These are phyloP conservation scores for Tricholoma bakamatsutake DNA, from an alignment of 768 basidiomycete genomes.

Conservation along the genomic window DNA sequence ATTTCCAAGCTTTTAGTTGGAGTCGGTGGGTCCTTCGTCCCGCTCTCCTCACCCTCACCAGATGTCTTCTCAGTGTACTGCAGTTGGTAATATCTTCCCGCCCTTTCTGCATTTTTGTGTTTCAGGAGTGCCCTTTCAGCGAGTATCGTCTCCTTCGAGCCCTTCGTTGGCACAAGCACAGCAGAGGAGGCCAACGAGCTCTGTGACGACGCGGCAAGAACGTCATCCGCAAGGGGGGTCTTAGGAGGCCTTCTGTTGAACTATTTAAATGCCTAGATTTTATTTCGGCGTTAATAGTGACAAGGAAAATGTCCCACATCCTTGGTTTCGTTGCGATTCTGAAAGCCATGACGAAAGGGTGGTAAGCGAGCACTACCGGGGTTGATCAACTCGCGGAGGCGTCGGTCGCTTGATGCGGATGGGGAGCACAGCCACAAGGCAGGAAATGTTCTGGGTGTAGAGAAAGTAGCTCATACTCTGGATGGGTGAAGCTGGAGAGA, in stretches of 20 bases:
- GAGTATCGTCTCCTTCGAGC: not conserved
- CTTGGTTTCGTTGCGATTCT: not conserved
- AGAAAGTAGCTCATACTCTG: not conserved
- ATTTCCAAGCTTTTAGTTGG: not conserved
- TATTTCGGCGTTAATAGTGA: not conserved
- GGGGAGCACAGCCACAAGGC: not conserved
- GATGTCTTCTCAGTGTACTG: not conserved
- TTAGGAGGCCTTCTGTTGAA: not conserved
- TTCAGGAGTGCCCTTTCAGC: not conserved
- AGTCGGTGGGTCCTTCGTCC: not conserved
- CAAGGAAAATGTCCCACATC: not conserved
- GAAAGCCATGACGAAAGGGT: not conserved
- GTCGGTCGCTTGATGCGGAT: not conserved
- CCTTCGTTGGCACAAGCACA: not conserved
- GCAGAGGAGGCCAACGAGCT: not conserved
- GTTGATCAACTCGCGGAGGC: not conserved
- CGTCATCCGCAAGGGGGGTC: not conserved
- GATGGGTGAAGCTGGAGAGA: not conserved
- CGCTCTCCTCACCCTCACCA: not conserved
- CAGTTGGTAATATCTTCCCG: not conserved
- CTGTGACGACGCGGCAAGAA: not conserved
- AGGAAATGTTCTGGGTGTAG: not conserved
- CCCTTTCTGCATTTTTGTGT: not conserved
- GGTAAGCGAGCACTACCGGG: not conserved
- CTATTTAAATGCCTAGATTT: not conserved